Conservation (phyloP, 768 basidiomycete species). For the Tulasnella sp. region DNA sequence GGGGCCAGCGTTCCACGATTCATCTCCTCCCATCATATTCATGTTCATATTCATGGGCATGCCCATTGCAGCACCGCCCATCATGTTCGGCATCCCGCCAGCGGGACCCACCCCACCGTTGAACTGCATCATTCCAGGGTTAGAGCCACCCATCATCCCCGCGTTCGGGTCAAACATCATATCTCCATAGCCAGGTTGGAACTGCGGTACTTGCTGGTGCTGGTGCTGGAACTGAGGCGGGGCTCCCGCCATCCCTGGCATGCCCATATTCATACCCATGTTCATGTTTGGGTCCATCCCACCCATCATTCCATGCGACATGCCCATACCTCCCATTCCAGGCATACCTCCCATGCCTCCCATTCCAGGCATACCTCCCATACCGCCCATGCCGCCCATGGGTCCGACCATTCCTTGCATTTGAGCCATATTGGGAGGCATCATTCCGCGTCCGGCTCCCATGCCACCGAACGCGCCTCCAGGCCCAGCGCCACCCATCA, state of each 20-base stretch:
- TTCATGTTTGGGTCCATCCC: slow-evolving; percentile 34
- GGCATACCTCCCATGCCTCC: slow-evolving; percentile 30
- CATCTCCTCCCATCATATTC: slow-evolving; percentile 10
- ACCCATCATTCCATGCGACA: slow-evolving; percentile 23
- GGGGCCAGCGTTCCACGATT: not conserved
- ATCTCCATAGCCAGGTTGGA: not conserved
- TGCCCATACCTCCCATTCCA: slow-evolving; percentile 26
- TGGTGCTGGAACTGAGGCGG: not conserved
- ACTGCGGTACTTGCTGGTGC: not conserved
- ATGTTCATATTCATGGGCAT: slow-evolving; percentile 37
- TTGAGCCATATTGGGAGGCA: slow-evolving; percentile 30
- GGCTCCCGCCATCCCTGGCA: slow-evolving; percentile 35
- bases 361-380: slow-evolving; percentile 29
- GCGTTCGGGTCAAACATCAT: slow-evolving; percentile 21
- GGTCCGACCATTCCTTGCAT: slow-evolving; percentile 26
- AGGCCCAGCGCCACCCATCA: slow-evolving; percentile 13
- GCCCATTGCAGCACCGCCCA: slow-evolving; percentile 38
- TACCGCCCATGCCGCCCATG: slow-evolving; percentile 17
- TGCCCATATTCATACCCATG: slow-evolving; percentile 31
- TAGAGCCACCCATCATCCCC: slow-evolving; percentile 17
- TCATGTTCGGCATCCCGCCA: slow-evolving; percentile 34
- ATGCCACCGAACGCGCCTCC: not conserved
- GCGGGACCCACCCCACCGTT: slow-evolving; percentile 24
- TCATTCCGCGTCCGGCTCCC: slow-evolving; percentile 21
- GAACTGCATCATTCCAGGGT: not conserved